These are phyloP conservation scores for Leccinum sublutescens DNA, from an alignment of 768 basidiomycete species.

Conservation along the genomic window DNA sequence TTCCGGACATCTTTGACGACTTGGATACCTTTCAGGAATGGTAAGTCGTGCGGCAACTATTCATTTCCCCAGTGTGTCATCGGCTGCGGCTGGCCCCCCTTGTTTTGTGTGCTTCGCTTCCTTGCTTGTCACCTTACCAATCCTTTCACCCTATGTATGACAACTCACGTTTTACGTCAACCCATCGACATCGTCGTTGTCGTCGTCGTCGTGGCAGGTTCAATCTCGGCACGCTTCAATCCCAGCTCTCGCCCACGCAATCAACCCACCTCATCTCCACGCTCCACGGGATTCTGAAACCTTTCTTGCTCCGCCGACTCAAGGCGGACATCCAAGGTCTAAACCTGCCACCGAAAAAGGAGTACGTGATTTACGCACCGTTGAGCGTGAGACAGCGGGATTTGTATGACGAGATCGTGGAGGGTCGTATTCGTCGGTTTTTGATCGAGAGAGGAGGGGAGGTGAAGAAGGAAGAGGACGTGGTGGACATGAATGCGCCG, in stretches of 20 bases:
- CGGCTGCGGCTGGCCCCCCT: not conserved
- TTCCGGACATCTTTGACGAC: constrained; percentile 92
- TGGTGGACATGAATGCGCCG: constrained; percentile 31
- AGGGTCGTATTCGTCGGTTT: constrained; percentile 67
- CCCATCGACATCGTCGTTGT: not conserved
- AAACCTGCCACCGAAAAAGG: constrained; percentile 82
- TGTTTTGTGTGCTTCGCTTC: not conserved
- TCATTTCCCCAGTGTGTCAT: not conserved
- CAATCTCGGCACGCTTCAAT: constrained; percentile 64
- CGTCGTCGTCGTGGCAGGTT: constrained; percentile 47
- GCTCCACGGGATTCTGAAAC: constrained; percentile 89
- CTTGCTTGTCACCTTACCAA: not conserved
- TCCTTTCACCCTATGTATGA: not conserved
- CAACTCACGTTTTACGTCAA: not conserved
- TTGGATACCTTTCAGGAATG: constrained; percentile 88
- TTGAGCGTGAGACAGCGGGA: constrained; percentile 80
- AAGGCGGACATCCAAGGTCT: constrained; percentile 82
- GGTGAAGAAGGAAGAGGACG: constrained; percentile 18
- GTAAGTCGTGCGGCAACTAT: constrained; percentile 38
- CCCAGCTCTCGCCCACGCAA: constrained; percentile 53
- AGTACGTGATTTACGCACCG: constrained; percentile 92
- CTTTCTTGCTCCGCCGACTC: constrained; percentile 88
- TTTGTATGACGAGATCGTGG: constrained; percentile 77
- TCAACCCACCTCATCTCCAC: constrained; percentile 69
- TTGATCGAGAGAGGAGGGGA: constrained; percentile 40